Evolutionary conservation across 441 rosid genomes (phyloP).

Genomic region (Eutrema salsugineum): DNA sequence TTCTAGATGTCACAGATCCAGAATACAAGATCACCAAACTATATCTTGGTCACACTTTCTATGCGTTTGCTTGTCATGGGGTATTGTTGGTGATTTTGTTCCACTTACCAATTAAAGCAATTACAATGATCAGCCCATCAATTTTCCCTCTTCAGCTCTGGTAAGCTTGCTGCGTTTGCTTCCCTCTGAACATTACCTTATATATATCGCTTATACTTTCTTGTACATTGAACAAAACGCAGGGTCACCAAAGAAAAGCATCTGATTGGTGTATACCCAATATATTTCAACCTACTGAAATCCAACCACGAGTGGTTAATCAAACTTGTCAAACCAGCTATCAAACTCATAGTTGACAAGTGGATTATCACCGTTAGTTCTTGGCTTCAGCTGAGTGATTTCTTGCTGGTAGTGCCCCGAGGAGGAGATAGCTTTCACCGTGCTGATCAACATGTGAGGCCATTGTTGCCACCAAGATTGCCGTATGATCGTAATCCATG

Average conservation of each 20-base stretch:
- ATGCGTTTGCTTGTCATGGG: constrained; percentile 19
- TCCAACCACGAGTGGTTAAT: not conserved
- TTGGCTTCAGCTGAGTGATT: constrained; percentile 23
- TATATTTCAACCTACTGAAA: not conserved
- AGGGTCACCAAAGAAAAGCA: not conserved
- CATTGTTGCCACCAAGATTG: not conserved
- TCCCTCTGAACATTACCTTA: not conserved
- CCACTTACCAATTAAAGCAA: constrained; percentile 19
- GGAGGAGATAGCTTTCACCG: not conserved
- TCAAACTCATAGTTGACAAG: not conserved
- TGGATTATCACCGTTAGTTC: constrained; percentile 19
- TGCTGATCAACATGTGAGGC: not conserved
- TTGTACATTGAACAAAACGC: not conserved
- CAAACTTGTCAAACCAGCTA: not conserved
- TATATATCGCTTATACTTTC: not conserved
- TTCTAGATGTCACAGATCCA: constrained; percentile 21
- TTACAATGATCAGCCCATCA: constrained; percentile 17
- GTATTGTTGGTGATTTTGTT: constrained; percentile 13
- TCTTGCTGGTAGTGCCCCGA: constrained; percentile 15
- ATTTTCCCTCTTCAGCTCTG: constrained; percentile 22
- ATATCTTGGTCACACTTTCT: constrained; percentile 9
- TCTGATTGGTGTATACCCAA: not conserved
- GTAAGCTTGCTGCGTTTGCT: not conserved
- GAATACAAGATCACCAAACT: constrained; percentile 12
- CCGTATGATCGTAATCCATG: not conserved